phyloP scores from a whole-genome alignment of 345 rosid genomes.

The Syzygium grande region DNA sequence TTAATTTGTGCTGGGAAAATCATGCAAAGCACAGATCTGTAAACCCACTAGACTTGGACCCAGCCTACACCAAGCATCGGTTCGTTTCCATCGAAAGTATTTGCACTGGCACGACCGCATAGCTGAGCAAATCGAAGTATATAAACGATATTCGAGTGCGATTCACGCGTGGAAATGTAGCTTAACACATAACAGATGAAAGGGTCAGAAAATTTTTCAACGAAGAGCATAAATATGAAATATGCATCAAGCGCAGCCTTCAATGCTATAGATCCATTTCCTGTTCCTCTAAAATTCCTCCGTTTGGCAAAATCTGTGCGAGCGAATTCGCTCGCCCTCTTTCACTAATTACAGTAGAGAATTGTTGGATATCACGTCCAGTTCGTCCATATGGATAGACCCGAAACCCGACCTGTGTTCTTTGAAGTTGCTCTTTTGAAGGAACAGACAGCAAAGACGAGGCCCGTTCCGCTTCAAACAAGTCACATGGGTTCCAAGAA shows the following conservation, averaged over 20 bases:
- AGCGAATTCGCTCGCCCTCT: neutral
- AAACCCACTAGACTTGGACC: neutral
- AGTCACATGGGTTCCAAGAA: neutral
- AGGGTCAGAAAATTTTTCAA: neutral
- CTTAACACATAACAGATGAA: neutral
- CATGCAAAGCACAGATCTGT: neutral
- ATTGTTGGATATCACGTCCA: neutral
- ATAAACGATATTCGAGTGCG: neutral
- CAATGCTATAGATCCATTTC: neutral
- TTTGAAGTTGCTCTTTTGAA: neutral
- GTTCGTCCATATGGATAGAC: neutral
- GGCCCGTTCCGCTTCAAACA: neutral
- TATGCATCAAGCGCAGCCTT: neutral
- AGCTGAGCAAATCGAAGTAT: neutral
- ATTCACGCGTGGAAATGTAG: neutral
- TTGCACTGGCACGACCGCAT: neutral
- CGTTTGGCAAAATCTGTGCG: neutral
- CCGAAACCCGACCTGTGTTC: too few species aligned
- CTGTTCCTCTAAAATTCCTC: neutral
- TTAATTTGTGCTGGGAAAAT: neutral
- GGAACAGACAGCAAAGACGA: neutral
- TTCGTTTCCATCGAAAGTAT: neutral
- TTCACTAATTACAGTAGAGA: neutral
- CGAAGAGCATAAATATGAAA: neutral
- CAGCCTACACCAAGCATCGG: neutral